Evolutionary conservation across 2,329 filamentous ascomycete genomes (phyloP), one percentile per base, ranked within the genome.

Genomic region (Aaosphaeria arxii): DNA sequence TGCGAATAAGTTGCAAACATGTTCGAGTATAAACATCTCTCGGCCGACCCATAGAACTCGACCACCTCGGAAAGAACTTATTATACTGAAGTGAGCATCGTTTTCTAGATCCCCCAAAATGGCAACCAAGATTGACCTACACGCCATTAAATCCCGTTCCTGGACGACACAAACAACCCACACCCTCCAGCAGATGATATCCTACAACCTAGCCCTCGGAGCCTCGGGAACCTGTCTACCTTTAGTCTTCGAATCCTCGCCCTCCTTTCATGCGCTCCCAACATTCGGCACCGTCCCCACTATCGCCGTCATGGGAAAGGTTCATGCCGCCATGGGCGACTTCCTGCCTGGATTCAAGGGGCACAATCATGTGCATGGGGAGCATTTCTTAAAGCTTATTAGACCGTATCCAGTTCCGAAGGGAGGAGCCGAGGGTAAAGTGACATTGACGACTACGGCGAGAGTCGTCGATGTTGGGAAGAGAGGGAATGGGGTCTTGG

Each of bases 171-270:
- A 40, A 39, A 54, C 49, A 38, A 40, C 44, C 11, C 52, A 54
- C 42, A 54, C 17, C 7, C 44, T 45, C 32, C 49, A 45, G 5
- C 39, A 49, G 9, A 53, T 55, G 17, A 54, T 52, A 47, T 49
- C 52, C 29, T 54, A 54, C 50, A 54, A 54, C 40, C 46, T 54
- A 40, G 52, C 52, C 11, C 43, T 54, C 9, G 50, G 52, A 17
- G 47, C 47, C 17, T 45, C 47, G 4, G 52, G 52, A 38, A 38
- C 17, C 7, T 33, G 43, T 28, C 46, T 53, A n/a, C n/a, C 45
- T 11, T 39, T 53, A 7, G 45, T 50, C 36, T 51, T 43, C 40
- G 51, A 53, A 49, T 31, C 33, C 30, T 43, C 50, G n/a, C 51
- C 46, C 1, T 42, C 42, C 30, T 53, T 53, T 28, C 48, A 51